phyloP scores from a whole-genome alignment of 805 yeast genomes.

The Yamadazyma kitorensis region DNA sequence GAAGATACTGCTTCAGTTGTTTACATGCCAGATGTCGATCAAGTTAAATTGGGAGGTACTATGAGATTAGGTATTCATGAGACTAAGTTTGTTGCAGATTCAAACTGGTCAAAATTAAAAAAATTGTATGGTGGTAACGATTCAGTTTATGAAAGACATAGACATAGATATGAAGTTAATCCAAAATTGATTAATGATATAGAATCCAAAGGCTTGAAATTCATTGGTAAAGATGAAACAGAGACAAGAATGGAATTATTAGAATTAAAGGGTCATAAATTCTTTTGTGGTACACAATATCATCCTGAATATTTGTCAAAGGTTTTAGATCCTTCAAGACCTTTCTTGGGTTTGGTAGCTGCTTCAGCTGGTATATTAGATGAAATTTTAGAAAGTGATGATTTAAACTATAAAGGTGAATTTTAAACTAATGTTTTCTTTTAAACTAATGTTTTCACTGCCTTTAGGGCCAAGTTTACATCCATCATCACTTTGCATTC shows the following conservation, averaged over 20 bases:
- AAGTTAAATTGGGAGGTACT: constrained; percentile 94
- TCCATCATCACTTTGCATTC: neutral
- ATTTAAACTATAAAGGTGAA: constrained; percentile 43
- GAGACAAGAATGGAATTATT: constrained; percentile 91
- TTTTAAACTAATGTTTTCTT: constrained; percentile 20
- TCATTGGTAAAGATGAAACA: constrained; percentile 91
- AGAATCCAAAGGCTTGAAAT: constrained; percentile 76
- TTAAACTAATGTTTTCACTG: neutral
- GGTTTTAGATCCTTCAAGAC: constrained; percentile 94
- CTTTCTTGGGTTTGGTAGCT: constrained; percentile 93
- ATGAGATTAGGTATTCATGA: constrained; percentile 97
- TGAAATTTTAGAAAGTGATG: constrained; percentile 49
- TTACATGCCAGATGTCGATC: constrained; percentile 98
- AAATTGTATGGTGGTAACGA: constrained; percentile 72
- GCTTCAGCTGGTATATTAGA: constrained; percentile 86
- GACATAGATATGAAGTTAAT: constrained; percentile 97
- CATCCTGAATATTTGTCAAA: constrained; percentile 98
- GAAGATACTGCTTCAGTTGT: constrained; percentile 75
- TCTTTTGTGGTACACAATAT: constrained; percentile 92
- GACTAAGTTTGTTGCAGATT: constrained; percentile 69
- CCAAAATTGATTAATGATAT: constrained; percentile 72
- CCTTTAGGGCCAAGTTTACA: neutral
- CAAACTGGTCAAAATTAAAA: constrained; percentile 69
- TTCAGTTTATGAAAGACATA: constrained; percentile 86
- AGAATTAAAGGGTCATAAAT: constrained; percentile 85